phyloP scores from a whole-genome alignment of 2,329 filamentous ascomycete genomes.

The Fusarium irregulare region DNA sequence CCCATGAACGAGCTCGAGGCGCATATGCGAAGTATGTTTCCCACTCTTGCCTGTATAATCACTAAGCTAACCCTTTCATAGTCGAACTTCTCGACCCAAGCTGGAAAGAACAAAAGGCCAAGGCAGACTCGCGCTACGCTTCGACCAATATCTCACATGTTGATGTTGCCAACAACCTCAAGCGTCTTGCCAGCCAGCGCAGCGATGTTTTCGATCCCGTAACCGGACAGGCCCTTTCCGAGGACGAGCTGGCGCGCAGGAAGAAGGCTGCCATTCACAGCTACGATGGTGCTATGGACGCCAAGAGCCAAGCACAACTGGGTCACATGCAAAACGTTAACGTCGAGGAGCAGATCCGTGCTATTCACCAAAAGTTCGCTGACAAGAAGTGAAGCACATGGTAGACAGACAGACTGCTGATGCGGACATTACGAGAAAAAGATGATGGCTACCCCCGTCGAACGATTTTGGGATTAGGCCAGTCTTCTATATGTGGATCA shows the following conservation, averaged over 20 bases:
- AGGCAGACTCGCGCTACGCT: conserved; percentile 83
- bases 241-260: conserved; percentile 78
- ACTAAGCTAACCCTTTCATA: conserved; percentile 56
- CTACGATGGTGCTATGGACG: conserved; percentile 74
- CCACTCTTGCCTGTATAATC: background rate
- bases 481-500: conserved; percentile 11
- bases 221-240: conserved; percentile 74
- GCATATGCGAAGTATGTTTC: conserved; percentile 82
- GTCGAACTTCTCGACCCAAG: conserved; percentile 92
- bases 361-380: conserved; percentile 67
- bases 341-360: conserved; percentile 85
- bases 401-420: background rate
- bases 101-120: conserved; percentile 96
- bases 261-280: conserved; percentile 77
- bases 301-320: conserved; percentile 64
- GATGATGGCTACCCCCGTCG: background rate
- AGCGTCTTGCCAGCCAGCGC: conserved; percentile 90
- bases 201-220: conserved; percentile 86
- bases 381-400: conserved; percentile 50
- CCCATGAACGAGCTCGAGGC: conserved; percentile 88
- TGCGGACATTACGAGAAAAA: conserved; percentile 10
- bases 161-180: conserved; percentile 93
- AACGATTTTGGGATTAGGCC: background rate
- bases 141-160: conserved; percentile 87
- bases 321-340: conserved; percentile 75